Base-by-base conservation (phyloP, 352 stramenopile genomes). In the Plasmopara halstedii region DNA sequence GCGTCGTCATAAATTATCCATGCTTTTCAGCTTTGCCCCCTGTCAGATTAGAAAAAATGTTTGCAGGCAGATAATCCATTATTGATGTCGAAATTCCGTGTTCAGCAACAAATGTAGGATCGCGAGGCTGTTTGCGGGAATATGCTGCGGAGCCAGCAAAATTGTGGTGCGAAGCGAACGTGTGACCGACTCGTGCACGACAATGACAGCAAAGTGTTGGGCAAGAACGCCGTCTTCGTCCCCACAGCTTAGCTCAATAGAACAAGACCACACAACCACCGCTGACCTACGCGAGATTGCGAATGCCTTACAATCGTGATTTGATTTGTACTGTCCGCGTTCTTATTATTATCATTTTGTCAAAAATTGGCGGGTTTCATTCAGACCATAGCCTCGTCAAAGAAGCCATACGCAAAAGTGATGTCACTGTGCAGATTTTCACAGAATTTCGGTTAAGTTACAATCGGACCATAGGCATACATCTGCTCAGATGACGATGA, bases 131-230 rank as follows among this genome's bases (percentile, higher is more conserved):
- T 11, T 67, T 43, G 13, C 73, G 57, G 14, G 75, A 73, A 45
- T 80, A 64, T 0, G 59, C 47, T 0, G 74, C 58, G 0, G 77
- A 85, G 9, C 68, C 83, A 6, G 62, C 68, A 61, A 95, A 95
- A 52, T 95, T 96, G 60, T 96, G 83, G 9, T 82, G 73, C 9
- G 94, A 63, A 4, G 81, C 83, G 2, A 95, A 70, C 10, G 82
- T 92, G 53, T 96, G 85, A 6, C 83, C 85, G 19, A 94, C 82
- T 95, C 83, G 45, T 95, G 85, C 75, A 94, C 90, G 21, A 93
- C 70, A 25, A 91, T 83, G 46, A 83, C 67, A 6, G 62, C 60
- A 42, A 95, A 79, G 34, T 88, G 71, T 22, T 76, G 65, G 17
- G 61, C 62, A 10, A 92, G 71, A 45, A 90, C n/a, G n/a, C n/a